Base-by-base conservation (phyloP, 345 rosid species). In the Populus euphratica region DNA sequence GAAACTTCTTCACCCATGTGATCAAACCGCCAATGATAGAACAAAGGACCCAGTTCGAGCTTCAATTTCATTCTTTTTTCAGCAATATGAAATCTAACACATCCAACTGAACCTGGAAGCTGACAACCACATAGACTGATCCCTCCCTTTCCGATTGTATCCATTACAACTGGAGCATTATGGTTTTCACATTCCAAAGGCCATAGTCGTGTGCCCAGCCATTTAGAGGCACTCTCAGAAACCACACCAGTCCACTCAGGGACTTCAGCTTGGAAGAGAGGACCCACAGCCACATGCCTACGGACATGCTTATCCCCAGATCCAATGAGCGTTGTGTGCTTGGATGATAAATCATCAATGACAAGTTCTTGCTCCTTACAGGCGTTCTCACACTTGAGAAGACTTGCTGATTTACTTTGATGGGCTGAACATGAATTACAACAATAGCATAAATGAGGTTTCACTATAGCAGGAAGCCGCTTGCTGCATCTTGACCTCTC, bases 1-100 rank as follows among this genome's bases (percentile, higher is more conserved):
- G 78, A 75, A 52, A 82, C 61, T 75, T 82, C 85, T 43, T 82
- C 85, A 2, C 85, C 85, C 81, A 78, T 82, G 62, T 29, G 29
- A 44, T 78, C 54, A 33, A 82, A 82, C 56, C 76, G 72, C 78
- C 85, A 73, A 29, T 18, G 62, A 66, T 62, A 82, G 68, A 82
- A 82, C 25, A 61, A 64, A 4, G 64, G 20, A 35, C 85, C 85
- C 25, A 82, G 73, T 70, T 78, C 85, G 56, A 52, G 50, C 70
- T 82, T 82, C 79, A 82, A 54, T 56, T 78, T 78, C 76, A 78
- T 65, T 66, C 81, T 82, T 69, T 66, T 78, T 72, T 82, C 85
- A 20, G 85, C 81, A 63, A 65, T 70, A 63, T 82, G 85, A 59
- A 82, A 82, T 69, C 81, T 66, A 29, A 78, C 79, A 74, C 85